These are phyloP conservation scores for Didymella arachidicola DNA, from an alignment of 2,329 filamentous ascomycete genomes.

Conservation along the genomic window DNA sequence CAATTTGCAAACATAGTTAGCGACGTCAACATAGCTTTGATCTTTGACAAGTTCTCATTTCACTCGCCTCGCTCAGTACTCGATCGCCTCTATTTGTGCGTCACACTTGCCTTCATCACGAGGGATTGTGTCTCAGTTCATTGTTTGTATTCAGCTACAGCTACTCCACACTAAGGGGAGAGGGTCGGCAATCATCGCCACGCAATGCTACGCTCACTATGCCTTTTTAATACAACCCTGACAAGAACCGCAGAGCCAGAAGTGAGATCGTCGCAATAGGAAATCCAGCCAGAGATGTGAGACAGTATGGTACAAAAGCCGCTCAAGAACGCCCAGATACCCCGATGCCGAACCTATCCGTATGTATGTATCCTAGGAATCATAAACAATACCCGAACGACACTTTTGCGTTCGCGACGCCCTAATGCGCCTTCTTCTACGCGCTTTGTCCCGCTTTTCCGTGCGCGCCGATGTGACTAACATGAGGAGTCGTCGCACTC, in stretches of 20 bases:
- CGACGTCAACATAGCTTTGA: background rate
- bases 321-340: slow-evolving; percentile 10
- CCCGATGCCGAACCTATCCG: background rate
- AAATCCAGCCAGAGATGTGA: slow-evolving; percentile 12
- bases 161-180: slow-evolving; percentile 18
- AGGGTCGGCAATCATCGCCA: slow-evolving; percentile 16
- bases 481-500: slow-evolving; percentile 16
- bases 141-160: slow-evolving; percentile 1
- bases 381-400: slow-evolving; percentile 14
- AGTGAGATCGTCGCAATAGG: slow-evolving; percentile 8
- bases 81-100: background rate
- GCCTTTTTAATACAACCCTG: slow-evolving; percentile 21
- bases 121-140: background rate
- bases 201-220: slow-evolving; percentile 15
- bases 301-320: slow-evolving; percentile 16
- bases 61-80: background rate
- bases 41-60: background rate
- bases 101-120: background rate
- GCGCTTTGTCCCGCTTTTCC: background rate
- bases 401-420: background rate
- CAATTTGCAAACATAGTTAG: slow-evolving; percentile 3
- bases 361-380: slow-evolving; percentile 11
- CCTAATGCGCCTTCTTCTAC: background rate
- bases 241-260: slow-evolving; percentile 4
- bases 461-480: slow-evolving; percentile 1